Evolutionary conservation across 2,329 filamentous ascomycete genomes (phyloP).

Genomic region (Zymoseptoria ardabiliae): DNA sequence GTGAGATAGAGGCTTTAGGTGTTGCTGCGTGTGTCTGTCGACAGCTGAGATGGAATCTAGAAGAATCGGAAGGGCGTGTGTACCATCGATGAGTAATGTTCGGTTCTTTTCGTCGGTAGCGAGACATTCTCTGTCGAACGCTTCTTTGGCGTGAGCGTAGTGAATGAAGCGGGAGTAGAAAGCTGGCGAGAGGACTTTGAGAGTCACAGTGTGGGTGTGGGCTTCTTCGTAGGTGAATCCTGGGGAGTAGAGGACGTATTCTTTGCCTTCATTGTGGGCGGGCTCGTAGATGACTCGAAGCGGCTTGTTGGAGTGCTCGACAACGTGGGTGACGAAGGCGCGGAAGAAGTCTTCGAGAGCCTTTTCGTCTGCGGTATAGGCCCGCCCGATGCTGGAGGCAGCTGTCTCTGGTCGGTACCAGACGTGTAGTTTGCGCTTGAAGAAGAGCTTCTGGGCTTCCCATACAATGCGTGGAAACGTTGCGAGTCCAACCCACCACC

Average conservation of each 20-base stretch:
- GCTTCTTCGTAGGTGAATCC: conserved; percentile 30
- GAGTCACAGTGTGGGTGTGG: conserved; percentile 41
- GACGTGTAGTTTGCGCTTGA: conserved; percentile 51
- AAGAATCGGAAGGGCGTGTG: conserved; percentile 44
- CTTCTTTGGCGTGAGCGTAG: conserved; percentile 56
- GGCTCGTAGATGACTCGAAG: conserved; percentile 50
- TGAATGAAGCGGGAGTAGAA: conserved; percentile 62
- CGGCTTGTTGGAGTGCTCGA: conserved; percentile 39
- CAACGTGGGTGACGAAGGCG: conserved; percentile 38
- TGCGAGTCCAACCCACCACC: conserved; percentile 62
- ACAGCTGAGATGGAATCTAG: conserved; percentile 27
- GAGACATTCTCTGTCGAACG: conserved; percentile 52
- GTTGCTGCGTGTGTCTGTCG: not conserved
- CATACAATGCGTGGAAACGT: conserved; percentile 60
- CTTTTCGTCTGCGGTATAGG: conserved; percentile 46
- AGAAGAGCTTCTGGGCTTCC: conserved; percentile 53
- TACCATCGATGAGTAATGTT: conserved; percentile 52
- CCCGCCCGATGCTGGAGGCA: conserved; percentile 47
- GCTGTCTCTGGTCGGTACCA: conserved; percentile 60
- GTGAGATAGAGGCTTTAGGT: not conserved
- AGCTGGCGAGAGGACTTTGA: conserved; percentile 54
- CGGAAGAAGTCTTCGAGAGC: conserved; percentile 34
- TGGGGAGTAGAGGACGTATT: conserved; percentile 27
- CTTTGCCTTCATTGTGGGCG: conserved; percentile 30
- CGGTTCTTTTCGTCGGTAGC: conserved; percentile 47